Evolutionary conservation across 306 rosid species (phyloP).

Genomic region (Crotalaria pallida): DNA sequence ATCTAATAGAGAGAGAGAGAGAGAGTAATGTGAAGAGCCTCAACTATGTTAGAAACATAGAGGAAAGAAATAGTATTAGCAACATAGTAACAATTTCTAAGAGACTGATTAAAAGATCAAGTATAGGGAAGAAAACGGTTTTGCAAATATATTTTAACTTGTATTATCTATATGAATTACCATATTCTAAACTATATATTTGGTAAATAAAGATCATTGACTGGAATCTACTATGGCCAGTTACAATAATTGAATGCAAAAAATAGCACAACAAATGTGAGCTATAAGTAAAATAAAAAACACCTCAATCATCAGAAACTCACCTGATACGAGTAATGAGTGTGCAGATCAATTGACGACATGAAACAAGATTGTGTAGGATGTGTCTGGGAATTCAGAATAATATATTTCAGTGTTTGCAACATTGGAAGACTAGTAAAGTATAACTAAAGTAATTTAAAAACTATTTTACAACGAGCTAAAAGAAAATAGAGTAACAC

Average conservation of each 20-base stretch:
- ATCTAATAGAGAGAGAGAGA: conserved; percentile 47
- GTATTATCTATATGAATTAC: neutral
- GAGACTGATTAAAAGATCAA: neutral
- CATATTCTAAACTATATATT: neutral
- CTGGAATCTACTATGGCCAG: neutral
- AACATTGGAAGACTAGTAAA: neutral
- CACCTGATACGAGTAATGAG: conserved; percentile 99
- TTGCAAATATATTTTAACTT: neutral
- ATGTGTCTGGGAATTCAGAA: conserved; percentile 71
- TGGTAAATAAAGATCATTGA: neutral
- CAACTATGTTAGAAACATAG: neutral
- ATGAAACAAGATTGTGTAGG: conserved; percentile 99
- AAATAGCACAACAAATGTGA: neutral
- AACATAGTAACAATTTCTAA: neutral
- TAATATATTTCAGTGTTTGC: conserved; percentile 12
- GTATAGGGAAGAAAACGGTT: neutral
- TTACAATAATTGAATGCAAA: neutral
- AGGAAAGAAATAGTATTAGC: neutral
- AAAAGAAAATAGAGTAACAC: neutral
- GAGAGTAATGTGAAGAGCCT: neutral
- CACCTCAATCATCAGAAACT: conserved; percentile 13
- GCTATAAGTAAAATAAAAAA: neutral
- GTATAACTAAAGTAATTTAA: neutral
- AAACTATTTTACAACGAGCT: neutral
- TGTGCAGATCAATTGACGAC: conserved; percentile 96